Percentiles rank a stretch among this genome's conserved stretches.
phyloP scores from a whole-genome alignment of 1,284 basidiomycete genomes.

The Omphalotus olearius region DNA sequence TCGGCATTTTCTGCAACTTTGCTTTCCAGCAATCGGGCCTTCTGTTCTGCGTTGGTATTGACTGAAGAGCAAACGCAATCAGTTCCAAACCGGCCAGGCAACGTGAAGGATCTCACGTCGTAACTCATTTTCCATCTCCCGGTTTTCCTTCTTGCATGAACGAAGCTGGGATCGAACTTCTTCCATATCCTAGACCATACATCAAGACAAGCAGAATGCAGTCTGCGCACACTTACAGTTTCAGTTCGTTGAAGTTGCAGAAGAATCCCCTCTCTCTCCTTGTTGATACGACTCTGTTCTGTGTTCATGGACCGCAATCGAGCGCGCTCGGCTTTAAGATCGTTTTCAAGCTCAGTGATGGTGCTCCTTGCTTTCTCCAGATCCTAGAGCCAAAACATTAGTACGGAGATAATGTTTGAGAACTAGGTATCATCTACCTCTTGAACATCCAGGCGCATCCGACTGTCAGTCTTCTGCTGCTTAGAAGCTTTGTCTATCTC shows the following conservation, averaged over 20 bases:
- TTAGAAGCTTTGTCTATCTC: conserved; percentile 51
- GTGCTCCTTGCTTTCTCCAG: conserved; percentile 59
- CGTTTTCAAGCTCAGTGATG: conserved; percentile 63
- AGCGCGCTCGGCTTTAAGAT: conserved; percentile 62
- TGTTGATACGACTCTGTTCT: conserved; percentile 57
- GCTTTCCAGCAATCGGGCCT: conserved; percentile 57
- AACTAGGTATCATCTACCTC: conserved; percentile 31
- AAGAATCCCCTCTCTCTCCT: conserved; percentile 59
- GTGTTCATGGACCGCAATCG: conserved; percentile 56
- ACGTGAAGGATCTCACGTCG: conserved; percentile 3
- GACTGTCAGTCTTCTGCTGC: conserved; percentile 43
- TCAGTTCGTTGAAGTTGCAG: conserved; percentile 66
- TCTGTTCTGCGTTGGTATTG: conserved; percentile 64
- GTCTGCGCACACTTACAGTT: conserved; percentile 38
- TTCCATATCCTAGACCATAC: conserved; percentile 59
- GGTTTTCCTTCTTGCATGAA: conserved; percentile 16
- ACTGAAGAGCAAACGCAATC: conserved; percentile 23
- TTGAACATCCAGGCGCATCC: conserved; percentile 46
- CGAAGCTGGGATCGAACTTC: conserved; percentile 55
- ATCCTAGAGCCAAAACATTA: conserved; percentile 41
- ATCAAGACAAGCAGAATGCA: neutral
- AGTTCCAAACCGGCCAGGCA: neutral
- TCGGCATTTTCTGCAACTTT: conserved; percentile 62
- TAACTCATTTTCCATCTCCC: conserved; percentile 12
- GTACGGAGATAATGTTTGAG: neutral